Base-by-base conservation (phyloP, 345 rosid genomes). In the Eucalyptus pumila region DNA sequence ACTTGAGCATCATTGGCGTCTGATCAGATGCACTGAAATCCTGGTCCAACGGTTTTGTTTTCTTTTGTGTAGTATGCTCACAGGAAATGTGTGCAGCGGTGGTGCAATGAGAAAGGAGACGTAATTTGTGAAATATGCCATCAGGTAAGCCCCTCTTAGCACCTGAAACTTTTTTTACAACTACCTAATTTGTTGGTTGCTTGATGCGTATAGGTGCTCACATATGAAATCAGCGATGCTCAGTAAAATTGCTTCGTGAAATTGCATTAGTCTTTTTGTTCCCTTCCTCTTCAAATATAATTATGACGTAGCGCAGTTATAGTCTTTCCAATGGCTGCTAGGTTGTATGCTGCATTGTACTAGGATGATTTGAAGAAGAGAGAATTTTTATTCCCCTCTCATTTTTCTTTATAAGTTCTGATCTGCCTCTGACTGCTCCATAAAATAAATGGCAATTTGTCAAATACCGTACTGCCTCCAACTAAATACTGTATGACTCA, bases 101-200 rank as follows among this genome's bases (percentile, higher is more conserved):
- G 99, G 99, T 98, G 99, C 91, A 92, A 97, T 80, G 99, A 97
- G 95, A 98, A 98, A 91, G 98, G 99, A 51, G 98, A 97, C 90
- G 94, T 92, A 90, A 95, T 92, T 85, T 98, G 99, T 91, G 99
- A 98, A 91, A 98, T 97, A 86, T 98, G 99, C 76, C 98, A 98
- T 92, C 96, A 95, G 97, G 99, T 97, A 93, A 88, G 76, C 32
- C 52, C 60, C 47, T 34, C 26, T 88, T 30, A 76, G 48, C 62
- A 65, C 48, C 89, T 49, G 30, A 32, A 87, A 15, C 30, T 72
- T 52, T 34, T 32, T 16, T 86, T 19, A 44, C 27, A 48, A 72
- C 32, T 47, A 30, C 14, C 9, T 26, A 56, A 86, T 48, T 48
- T 14, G 42, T 45, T 11, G 17, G 62, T 72, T 67, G 50, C 56